Evolutionary conservation across 495 filamentous ascomycete genomes (phyloP), one percentile per base, ranked within the genome.

Genomic region (Immersiella caudata): DNA sequence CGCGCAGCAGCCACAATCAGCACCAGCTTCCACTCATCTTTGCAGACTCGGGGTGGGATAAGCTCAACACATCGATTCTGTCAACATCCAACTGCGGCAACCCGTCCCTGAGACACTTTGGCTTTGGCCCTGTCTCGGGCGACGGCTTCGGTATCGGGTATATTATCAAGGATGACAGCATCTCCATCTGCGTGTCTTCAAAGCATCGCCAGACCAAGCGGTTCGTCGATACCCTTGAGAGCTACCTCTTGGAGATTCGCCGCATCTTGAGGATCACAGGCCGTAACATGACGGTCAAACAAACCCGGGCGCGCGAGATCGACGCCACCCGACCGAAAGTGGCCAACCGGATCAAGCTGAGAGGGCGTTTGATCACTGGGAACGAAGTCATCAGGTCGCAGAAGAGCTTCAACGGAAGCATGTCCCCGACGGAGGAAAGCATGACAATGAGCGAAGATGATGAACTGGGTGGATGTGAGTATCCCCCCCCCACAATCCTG

Each of bases 31-130:
- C 94, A 0, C 80, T 88, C 51, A 85, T 97, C 70, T 99, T 99
- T 79, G 89, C 88, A 56, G 95, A 99, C 72, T 62, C 85, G 0
- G 95, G 93, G 52, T 99, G 94, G 93, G 94, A 97, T 78, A 93
- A 91, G 70, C 85, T 97, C 66, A 97, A 97, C 83, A 96, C 87
- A 69, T 97, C 95, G 18, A 92, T 98, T 71, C 81, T 99, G 21
- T 95, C 91, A 35, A 97, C 95, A 1, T 97, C 93, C n/a, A 99
- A 99, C 80, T 99, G 95, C 79, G 95, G 95, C 64, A 99, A 99
- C 79, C 95, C 95, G 1, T 94, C 91, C n/a, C 86, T 99, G 16
- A 90, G 95, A 0, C 93, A 97, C 57, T 99, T 99, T 72, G 95
- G 95, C 12, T 99, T 99, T 78, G 95, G 95, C 0, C 95, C 95